phyloP scores from a whole-genome alignment of 352 stramenopile genomes.

The Phytophthora lateralis region DNA sequence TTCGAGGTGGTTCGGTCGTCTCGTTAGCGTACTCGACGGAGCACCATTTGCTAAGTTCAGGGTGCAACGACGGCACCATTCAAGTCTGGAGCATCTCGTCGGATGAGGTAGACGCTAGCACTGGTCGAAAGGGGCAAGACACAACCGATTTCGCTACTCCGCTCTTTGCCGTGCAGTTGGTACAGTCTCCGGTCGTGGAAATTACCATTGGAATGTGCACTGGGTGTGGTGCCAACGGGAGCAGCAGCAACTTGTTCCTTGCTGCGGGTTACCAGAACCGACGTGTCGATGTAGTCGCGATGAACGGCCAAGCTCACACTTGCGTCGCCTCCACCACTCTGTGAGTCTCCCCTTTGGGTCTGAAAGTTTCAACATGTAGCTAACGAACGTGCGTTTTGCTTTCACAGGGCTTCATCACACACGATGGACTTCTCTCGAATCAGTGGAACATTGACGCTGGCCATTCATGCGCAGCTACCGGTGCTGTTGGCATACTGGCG shows the following conservation, averaged over 20 bases:
- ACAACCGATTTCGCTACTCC: slow-evolving; percentile 32
- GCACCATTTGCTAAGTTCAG: slow-evolving; percentile 56
- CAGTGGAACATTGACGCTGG: slow-evolving; percentile 48
- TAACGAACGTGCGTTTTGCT: slow-evolving; percentile 1
- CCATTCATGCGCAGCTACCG: slow-evolving; percentile 47
- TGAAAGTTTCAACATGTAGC: background rate
- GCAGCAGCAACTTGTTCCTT: slow-evolving; percentile 40
- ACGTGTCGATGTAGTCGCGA: slow-evolving; percentile 56
- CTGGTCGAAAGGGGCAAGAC: slow-evolving; percentile 25
- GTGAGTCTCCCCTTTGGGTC: slow-evolving; percentile 10
- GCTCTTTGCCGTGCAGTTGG: slow-evolving; percentile 41
- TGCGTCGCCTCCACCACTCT: slow-evolving; percentile 34
- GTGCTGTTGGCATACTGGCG: slow-evolving; percentile 58
- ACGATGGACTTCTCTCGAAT: slow-evolving; percentile 58
- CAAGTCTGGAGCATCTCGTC: slow-evolving; percentile 67
- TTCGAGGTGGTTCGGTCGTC: slow-evolving; percentile 57
- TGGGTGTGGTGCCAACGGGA: slow-evolving; percentile 19
- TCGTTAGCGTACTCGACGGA: slow-evolving; percentile 63
- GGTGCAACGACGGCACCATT: slow-evolving; percentile 67
- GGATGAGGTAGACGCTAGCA: slow-evolving; percentile 43
- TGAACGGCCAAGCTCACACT: slow-evolving; percentile 35
- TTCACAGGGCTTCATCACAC: slow-evolving; percentile 44
- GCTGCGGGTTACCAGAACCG: slow-evolving; percentile 62
- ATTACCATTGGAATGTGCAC: slow-evolving; percentile 42
- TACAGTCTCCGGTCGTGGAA: slow-evolving; percentile 48